Conservation (phyloP, 2,329 filamentous ascomycete genomes). For the Coleophoma crateriformis region DNA sequence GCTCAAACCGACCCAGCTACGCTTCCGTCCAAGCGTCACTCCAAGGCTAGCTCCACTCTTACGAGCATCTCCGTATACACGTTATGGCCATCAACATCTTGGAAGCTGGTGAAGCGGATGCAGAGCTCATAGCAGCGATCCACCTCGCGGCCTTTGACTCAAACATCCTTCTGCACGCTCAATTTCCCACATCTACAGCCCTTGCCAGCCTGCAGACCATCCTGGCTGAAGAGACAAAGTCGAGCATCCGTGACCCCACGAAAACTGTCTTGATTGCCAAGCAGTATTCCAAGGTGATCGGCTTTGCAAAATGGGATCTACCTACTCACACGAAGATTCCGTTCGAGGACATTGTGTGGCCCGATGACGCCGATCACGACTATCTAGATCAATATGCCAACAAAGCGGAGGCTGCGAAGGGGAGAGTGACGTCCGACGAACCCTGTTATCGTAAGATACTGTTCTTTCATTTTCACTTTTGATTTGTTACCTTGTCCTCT, state of each 20-base stretch:
- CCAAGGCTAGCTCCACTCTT: neutral
- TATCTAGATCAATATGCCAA: constrained; percentile 15
- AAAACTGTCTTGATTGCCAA: constrained; percentile 17
- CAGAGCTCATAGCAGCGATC: constrained; percentile 15
- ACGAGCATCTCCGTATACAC: neutral
- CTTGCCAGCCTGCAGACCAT: constrained; percentile 9
- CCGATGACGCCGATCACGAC: constrained; percentile 10
- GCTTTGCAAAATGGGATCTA: constrained; percentile 24
- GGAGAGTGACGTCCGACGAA: constrained; percentile 12
- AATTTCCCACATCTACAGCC: constrained; percentile 18
- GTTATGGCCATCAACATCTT: constrained; percentile 15
- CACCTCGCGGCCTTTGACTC: constrained; percentile 24
- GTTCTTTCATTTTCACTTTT: neutral
- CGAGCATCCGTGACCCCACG: constrained; percentile 4
- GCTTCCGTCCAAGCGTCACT: neutral
- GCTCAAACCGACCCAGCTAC: neutral
- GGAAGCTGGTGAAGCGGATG: constrained; percentile 14
- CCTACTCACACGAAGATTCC: constrained; percentile 5
- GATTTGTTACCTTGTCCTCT: too few species aligned
- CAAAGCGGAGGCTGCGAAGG: constrained; percentile 13
- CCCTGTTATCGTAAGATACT: constrained; percentile 20
- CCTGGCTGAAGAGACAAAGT: constrained; percentile 13
- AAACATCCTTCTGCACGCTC: constrained; percentile 18
- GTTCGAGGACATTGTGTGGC: constrained; percentile 9
- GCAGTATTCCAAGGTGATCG: constrained; percentile 11